phyloP scores from a whole-genome alignment of 2,329 filamentous ascomycete species.

The Aspergillus viridinutans region DNA sequence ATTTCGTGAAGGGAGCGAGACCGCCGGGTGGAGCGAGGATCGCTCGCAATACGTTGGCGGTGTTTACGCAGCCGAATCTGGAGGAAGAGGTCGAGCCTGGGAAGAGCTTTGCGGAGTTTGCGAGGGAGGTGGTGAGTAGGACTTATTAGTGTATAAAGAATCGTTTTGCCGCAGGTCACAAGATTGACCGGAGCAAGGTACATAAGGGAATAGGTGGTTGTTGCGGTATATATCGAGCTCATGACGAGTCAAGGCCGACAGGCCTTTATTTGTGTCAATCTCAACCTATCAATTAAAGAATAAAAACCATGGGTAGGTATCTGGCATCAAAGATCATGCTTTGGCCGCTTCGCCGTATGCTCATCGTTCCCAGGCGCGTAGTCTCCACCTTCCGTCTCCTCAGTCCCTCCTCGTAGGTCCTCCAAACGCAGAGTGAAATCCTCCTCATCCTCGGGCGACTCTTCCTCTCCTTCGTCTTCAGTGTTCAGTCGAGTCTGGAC shows the following conservation, averaged over 20 bases:
- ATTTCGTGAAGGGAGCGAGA: conserved; percentile 80
- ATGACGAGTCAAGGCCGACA: background rate
- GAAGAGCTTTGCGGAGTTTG: conserved; percentile 69
- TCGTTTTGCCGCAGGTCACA: background rate
- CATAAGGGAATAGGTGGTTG: background rate
- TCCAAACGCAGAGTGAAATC: conserved; percentile 11
- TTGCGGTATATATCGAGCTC: background rate
- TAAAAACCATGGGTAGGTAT: background rate
- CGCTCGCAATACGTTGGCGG: conserved; percentile 83
- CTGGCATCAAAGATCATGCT: conserved; percentile 2
- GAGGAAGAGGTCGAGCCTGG: conserved; percentile 66
- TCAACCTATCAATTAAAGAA: background rate
- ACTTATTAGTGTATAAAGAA: conserved; percentile 42
- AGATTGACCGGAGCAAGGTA: background rate
- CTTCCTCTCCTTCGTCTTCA: conserved; percentile 3
- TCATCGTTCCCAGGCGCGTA: conserved; percentile 16
- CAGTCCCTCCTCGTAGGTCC: conserved; percentile 23
- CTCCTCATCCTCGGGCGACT: conserved; percentile 10
- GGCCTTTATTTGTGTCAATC: background rate
- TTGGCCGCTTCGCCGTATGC: conserved; percentile 16
- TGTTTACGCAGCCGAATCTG: conserved; percentile 96
- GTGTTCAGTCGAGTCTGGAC: background rate
- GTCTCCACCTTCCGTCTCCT: conserved; percentile 25
- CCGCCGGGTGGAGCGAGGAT: conserved; percentile 53
- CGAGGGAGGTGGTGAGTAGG: conserved; percentile 74